Conservation (phyloP, 23 red algal species). For the Pyropia haitanensis region DNA sequence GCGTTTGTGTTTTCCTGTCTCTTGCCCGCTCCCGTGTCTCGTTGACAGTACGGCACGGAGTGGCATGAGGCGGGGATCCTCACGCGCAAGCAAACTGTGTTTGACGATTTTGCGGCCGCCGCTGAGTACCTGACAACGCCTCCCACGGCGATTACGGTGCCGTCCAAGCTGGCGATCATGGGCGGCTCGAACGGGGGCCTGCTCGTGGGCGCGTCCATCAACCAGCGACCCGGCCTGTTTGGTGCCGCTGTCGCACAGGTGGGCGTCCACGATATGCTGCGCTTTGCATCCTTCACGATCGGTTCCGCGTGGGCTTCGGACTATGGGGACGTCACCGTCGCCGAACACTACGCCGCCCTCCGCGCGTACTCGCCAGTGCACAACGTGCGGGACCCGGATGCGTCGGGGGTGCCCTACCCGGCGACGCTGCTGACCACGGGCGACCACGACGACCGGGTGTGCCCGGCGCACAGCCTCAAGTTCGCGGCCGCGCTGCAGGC, state of each 20-base stretch:
- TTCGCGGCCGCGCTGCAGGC: slow-evolving; percentile 42
- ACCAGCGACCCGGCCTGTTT: slow-evolving; percentile 65
- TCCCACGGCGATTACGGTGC: slow-evolving; percentile 19
- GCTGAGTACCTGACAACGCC: slow-evolving; percentile 28
- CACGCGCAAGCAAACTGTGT: slow-evolving; percentile 49
- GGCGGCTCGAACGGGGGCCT: slow-evolving; percentile 72
- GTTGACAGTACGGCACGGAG: slow-evolving; percentile 41
- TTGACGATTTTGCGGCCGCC: slow-evolving; percentile 65
- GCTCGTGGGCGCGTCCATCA: slow-evolving; percentile 64
- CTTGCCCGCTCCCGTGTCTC: too few species aligned
- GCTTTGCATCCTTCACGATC: slow-evolving; percentile 60
- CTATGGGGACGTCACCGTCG: slow-evolving; percentile 55
- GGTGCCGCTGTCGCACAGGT: slow-evolving; percentile 64
- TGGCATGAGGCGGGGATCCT: slow-evolving; percentile 75
- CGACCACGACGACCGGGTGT: slow-evolving; percentile 62
- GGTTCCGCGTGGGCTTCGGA: slow-evolving; percentile 63
- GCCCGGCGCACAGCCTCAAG: slow-evolving; percentile 54
- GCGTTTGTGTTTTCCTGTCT: too few species aligned
- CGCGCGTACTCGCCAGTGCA: slow-evolving; percentile 61
- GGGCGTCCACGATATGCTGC: slow-evolving; percentile 56
- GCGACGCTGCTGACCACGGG: slow-evolving; percentile 54
- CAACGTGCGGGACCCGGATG: slow-evolving; percentile 55
- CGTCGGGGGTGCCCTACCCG: slow-evolving; percentile 39
- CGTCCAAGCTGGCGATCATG: slow-evolving; percentile 45
- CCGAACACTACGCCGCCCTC: slow-evolving; percentile 48